These are phyloP conservation scores for Aristolochia fimbriata DNA, from an alignment of 164 flowering plant species.

Conservation along the genomic window DNA sequence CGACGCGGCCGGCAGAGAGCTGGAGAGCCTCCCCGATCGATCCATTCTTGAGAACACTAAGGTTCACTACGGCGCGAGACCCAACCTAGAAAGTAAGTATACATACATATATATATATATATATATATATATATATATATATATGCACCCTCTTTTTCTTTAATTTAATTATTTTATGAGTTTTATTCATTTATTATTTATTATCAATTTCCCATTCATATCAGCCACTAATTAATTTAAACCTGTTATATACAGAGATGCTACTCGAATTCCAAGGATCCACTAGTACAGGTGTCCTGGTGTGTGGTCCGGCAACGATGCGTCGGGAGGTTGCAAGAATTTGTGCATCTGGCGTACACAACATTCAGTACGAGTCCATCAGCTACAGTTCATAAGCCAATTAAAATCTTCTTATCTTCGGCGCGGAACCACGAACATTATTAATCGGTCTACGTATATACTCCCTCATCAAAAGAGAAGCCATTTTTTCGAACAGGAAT, in stretches of 20 bases:
- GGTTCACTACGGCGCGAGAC: slow-evolving; percentile 55
- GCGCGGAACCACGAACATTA: too few species aligned
- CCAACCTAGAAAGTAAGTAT: slow-evolving; percentile 39
- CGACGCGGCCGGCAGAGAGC: slow-evolving; percentile 26
- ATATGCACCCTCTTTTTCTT: too few species aligned
- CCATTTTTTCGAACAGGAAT: too few species aligned
- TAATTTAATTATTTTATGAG: too few species aligned
- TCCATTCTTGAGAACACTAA: slow-evolving; percentile 42
- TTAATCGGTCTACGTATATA: too few species aligned
- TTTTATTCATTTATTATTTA: slow-evolving; percentile 33
- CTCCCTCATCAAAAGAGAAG: too few species aligned
- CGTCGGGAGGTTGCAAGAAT: slow-evolving; percentile 51
- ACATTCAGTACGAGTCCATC: slow-evolving; percentile 50
- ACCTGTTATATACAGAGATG: slow-evolving; percentile 28
- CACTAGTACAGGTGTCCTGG: slow-evolving; percentile 41
- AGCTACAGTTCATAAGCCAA: slow-evolving; percentile 48
- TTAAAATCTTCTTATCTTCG: too few species aligned
- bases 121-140: too few species aligned
- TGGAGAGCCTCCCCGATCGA: slow-evolving; percentile 55
- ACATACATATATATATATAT: too few species aligned
- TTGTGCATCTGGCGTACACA: slow-evolving; percentile 38
- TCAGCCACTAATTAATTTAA: too few species aligned
- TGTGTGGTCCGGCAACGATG: slow-evolving; percentile 46
- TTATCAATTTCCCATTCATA: not conserved
- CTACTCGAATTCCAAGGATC: slow-evolving; percentile 31